These are phyloP conservation scores for Corinectria fuckeliana DNA, from an alignment of 2,329 filamentous ascomycete genomes.

Conservation along the genomic window DNA sequence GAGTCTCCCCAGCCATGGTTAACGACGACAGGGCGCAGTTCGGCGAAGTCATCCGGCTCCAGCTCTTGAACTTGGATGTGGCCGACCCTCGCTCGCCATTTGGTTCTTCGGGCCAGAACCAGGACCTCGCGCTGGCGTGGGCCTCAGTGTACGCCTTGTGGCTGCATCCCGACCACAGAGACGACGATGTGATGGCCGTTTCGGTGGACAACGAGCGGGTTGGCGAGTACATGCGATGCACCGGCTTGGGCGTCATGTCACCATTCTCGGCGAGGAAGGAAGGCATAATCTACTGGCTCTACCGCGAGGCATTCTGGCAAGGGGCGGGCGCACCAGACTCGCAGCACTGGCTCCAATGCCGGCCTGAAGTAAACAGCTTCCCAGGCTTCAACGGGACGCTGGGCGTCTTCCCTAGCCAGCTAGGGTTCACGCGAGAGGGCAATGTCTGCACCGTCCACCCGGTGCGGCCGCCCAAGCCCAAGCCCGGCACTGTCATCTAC, in stretches of 20 bases:
- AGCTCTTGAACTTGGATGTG: neutral
- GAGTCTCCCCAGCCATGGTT: neutral
- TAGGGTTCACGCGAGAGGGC: slow-evolving; percentile 37
- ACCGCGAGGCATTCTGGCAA: slow-evolving; percentile 35
- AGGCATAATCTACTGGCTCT: slow-evolving; percentile 26
- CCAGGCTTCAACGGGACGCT: slow-evolving; percentile 34
- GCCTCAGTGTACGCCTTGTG: slow-evolving; percentile 21
- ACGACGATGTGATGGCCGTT: slow-evolving; percentile 13
- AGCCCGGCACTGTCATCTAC: slow-evolving; percentile 34
- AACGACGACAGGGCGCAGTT: neutral
- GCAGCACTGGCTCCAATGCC: slow-evolving; percentile 32
- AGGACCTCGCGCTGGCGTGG: slow-evolving; percentile 3
- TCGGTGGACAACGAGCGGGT: slow-evolving; percentile 11
- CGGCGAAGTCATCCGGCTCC: neutral
- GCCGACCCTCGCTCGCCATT: neutral
- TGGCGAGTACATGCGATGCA: neutral
- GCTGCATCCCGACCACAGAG: slow-evolving; percentile 15
- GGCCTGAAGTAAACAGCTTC: slow-evolving; percentile 34
- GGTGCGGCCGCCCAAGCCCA: slow-evolving; percentile 35
- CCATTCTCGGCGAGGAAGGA: neutral
- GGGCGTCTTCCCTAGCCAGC: slow-evolving; percentile 33
- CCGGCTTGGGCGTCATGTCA: neutral
- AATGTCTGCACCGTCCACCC: slow-evolving; percentile 39
- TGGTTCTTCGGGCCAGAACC: neutral
- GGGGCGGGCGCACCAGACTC: slow-evolving; percentile 37